phyloP scores from a whole-genome alignment of 192 early-diverging fungal species.

The Backusella psychrophila region DNA sequence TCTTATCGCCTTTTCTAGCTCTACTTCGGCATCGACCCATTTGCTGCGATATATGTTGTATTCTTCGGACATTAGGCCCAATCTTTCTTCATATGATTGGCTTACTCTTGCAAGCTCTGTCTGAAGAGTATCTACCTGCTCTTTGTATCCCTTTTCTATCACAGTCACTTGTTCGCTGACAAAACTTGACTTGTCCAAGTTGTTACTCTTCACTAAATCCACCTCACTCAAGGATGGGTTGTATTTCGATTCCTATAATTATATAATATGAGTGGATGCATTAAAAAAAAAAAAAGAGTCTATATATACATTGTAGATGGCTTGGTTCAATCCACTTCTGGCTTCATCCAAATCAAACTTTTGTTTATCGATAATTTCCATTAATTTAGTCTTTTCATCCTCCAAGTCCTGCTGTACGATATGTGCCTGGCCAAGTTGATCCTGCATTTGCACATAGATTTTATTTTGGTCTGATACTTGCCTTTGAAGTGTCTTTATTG shows the following conservation, averaged over 20 bases:
- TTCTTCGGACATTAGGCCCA: background rate
- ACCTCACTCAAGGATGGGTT: background rate
- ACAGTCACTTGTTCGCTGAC: background rate
- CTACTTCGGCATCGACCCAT: background rate
- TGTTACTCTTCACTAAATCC: background rate
- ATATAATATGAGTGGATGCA: background rate
- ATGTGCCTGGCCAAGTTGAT: constrained; percentile 19
- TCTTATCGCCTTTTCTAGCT: background rate
- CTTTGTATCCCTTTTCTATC: background rate
- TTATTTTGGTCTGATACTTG: background rate
- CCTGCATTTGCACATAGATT: constrained; percentile 4
- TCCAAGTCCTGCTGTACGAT: constrained; percentile 21
- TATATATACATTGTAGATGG: background rate
- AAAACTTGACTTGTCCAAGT: background rate
- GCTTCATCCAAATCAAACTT: constrained; percentile 39
- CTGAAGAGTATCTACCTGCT: background rate
- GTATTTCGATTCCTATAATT: background rate
- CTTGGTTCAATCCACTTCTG: background rate
- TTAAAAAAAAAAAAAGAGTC: background rate
- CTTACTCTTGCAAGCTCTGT: background rate
- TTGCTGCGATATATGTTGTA: background rate
- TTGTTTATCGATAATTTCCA: constrained; percentile 36
- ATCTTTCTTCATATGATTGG: background rate
- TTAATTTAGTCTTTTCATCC: constrained; percentile 26
- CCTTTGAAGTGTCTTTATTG: background rate